Conservation (phyloP, 2,329 filamentous ascomycete species). For the Fusarium citri region DNA sequence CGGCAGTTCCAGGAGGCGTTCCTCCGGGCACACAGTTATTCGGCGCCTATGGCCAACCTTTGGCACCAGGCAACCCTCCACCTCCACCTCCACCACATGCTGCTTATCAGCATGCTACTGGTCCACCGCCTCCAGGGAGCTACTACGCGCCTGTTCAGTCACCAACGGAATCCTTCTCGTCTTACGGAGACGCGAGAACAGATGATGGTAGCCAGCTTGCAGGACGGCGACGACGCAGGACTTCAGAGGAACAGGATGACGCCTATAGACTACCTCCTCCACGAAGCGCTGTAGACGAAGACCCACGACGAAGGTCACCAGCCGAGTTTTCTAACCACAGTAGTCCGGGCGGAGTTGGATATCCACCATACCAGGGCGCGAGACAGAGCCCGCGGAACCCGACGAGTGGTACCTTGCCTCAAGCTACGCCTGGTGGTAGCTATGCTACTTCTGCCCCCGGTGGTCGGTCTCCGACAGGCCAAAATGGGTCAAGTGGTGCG, state of each 20-base stretch:
- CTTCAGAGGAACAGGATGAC: slow-evolving; percentile 55
- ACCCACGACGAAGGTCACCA: slow-evolving; percentile 63
- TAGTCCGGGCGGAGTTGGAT: slow-evolving; percentile 58
- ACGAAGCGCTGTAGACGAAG: slow-evolving; percentile 58
- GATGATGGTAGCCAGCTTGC: slow-evolving; percentile 49
- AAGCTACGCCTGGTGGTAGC: slow-evolving; percentile 45
- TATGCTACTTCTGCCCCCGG: slow-evolving; percentile 46
- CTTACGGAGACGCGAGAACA: slow-evolving; percentile 51
- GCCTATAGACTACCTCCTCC: slow-evolving; percentile 61
- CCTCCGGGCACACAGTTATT: slow-evolving; percentile 67
- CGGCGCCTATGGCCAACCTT: slow-evolving; percentile 68
- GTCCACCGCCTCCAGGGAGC: slow-evolving; percentile 53
- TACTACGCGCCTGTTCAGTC: slow-evolving; percentile 58
- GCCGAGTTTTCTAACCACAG: slow-evolving; percentile 61
- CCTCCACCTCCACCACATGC: slow-evolving; percentile 42
- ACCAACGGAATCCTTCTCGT: slow-evolving; percentile 58
- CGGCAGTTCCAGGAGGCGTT: slow-evolving; percentile 67
- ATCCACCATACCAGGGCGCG: slow-evolving; percentile 53
- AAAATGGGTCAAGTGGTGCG: slow-evolving; percentile 52
- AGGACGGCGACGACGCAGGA: slow-evolving; percentile 53
- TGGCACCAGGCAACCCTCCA: slow-evolving; percentile 53
- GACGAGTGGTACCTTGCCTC: slow-evolving; percentile 47
- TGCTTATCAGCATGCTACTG: slow-evolving; percentile 40
- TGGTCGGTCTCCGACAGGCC: slow-evolving; percentile 53
- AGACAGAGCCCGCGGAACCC: slow-evolving; percentile 56